These are phyloP conservation scores for Lipomyces sp. DNA, from an alignment of 805 yeast species.

Conservation along the genomic window DNA sequence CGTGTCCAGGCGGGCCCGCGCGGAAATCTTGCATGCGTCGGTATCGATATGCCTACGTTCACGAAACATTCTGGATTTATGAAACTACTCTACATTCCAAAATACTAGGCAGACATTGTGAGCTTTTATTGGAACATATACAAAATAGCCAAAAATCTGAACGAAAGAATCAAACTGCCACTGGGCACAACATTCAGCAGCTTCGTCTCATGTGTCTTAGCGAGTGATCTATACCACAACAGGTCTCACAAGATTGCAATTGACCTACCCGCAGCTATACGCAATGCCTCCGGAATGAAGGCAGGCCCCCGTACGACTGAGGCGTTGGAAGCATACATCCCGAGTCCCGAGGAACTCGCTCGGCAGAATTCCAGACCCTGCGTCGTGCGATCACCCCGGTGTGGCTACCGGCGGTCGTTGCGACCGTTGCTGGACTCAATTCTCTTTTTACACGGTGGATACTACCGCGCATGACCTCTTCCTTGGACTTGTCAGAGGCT, in stretches of 20 bases:
- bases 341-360: slow-evolving; percentile 38
- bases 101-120: neutral
- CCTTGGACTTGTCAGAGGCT: slow-evolving; percentile 4
- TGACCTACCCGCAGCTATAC: neutral
- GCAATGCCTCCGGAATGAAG: too few relatives aligned
- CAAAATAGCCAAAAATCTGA: too few relatives aligned
- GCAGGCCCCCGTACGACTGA: too few relatives aligned
- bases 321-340: slow-evolving; percentile 33
- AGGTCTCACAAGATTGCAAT: neutral
- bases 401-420: neutral
- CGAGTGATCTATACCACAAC: slow-evolving; percentile 1
- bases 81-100: neutral
- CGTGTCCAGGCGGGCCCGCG: neutral
- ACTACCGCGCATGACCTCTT: slow-evolving; percentile 1
- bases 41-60: slow-evolving; percentile 1
- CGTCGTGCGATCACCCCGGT: slow-evolving; percentile 44
- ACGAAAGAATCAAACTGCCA: too few relatives aligned
- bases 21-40: too few relatives aligned
- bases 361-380: slow-evolving; percentile 52
- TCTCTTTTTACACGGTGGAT: slow-evolving; percentile 1
- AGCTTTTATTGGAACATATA: neutral
- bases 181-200: slow-evolving; percentile 3
- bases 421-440: slow-evolving; percentile 2
- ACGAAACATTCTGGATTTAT: neutral
- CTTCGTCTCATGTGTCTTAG: slow-evolving; percentile 4